Conservation (phyloP, 2,329 filamentous ascomycete species). For the Xylariaceae sp. region DNA sequence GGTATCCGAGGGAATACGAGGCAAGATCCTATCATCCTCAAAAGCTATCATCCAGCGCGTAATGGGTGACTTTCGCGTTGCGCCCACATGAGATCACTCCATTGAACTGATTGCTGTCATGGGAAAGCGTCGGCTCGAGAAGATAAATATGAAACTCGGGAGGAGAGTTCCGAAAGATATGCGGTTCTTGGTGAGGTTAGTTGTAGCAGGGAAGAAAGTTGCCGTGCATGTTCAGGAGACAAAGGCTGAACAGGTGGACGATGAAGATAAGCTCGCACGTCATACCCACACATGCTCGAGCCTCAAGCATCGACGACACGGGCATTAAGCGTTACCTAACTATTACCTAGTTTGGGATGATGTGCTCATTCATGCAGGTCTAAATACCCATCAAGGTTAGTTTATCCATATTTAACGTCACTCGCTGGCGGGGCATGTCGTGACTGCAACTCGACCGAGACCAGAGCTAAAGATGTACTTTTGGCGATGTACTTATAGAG, state of each 20-base stretch:
- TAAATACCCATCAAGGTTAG: too few relatives aligned
- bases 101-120: slow-evolving; percentile 1
- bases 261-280: not conserved
- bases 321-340: too few relatives aligned
- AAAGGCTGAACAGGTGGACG: not conserved
- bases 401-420: too few relatives aligned
- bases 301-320: too few relatives aligned
- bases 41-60: slow-evolving; percentile 2
- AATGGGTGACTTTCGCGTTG: slow-evolving; percentile 8
- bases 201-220: not conserved
- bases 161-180: not conserved
- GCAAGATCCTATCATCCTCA: slow-evolving; percentile 20
- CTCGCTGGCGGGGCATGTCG: too few relatives aligned
- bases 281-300: not conserved
- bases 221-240: not conserved
- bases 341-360: too few relatives aligned
- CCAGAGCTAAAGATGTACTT: too few relatives aligned
- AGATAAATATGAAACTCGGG: not conserved
- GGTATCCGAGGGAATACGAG: slow-evolving; percentile 1
- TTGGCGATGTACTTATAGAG: too few relatives aligned
- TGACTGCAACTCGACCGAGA: too few relatives aligned
- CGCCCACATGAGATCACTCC: slow-evolving; percentile 8
- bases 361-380: too few relatives aligned
- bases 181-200: not conserved
- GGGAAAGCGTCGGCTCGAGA: not conserved